A percentile compares a stretch with the other conserved stretches of the same genome.
Conservation (phyloP, 1,284 basidiomycete genomes). For the Xanthoconium separans region DNA sequence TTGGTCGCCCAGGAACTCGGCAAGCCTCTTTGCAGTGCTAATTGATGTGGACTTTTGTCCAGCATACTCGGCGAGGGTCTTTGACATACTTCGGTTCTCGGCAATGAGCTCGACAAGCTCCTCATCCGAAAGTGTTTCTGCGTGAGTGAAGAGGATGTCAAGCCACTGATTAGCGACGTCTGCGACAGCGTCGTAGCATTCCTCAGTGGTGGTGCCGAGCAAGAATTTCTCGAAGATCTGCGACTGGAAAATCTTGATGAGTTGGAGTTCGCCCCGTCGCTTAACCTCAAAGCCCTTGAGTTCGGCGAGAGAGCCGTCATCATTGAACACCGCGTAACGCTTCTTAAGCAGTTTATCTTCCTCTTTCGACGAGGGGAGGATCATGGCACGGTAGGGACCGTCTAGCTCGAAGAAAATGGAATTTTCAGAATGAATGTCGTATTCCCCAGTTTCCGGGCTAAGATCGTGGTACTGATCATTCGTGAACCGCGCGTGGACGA, state of each 20-base stretch:
- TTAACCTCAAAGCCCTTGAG: slow-evolving; percentile 99
- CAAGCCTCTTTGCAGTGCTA: slow-evolving; percentile 91
- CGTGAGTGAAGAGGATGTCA: slow-evolving; percentile 90
- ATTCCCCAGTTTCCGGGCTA: slow-evolving; percentile 81
- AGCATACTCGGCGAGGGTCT: slow-evolving; percentile 94
- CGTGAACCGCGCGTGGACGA: slow-evolving; percentile 94
- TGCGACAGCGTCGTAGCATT: slow-evolving; percentile 95
- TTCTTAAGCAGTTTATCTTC: slow-evolving; percentile 99
- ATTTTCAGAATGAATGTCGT: slow-evolving; percentile 91
- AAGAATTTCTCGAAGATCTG: slow-evolving; percentile 99
- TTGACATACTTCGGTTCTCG: slow-evolving; percentile 98
- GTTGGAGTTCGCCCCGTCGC: slow-evolving; percentile 94
- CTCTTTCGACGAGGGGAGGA: slow-evolving; percentile 97
- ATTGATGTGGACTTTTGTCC: slow-evolving; percentile 98
- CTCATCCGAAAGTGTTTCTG: slow-evolving; percentile 81
- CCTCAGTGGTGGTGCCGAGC: slow-evolving; percentile 88
- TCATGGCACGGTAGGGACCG: slow-evolving; percentile 99
- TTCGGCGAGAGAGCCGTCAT: slow-evolving; percentile 95
- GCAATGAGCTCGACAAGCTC: slow-evolving; percentile 98
- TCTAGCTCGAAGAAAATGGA: slow-evolving; percentile 99
- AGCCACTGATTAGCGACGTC: slow-evolving; percentile 97
- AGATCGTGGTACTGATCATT: slow-evolving; percentile 98
- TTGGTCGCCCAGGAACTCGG: slow-evolving; percentile 96
- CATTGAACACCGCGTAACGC: slow-evolving; percentile 99
- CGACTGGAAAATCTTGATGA: slow-evolving; percentile 99